phyloP scores from a whole-genome alignment of 73 alveolate species.

The Effrenium voratum region DNA sequence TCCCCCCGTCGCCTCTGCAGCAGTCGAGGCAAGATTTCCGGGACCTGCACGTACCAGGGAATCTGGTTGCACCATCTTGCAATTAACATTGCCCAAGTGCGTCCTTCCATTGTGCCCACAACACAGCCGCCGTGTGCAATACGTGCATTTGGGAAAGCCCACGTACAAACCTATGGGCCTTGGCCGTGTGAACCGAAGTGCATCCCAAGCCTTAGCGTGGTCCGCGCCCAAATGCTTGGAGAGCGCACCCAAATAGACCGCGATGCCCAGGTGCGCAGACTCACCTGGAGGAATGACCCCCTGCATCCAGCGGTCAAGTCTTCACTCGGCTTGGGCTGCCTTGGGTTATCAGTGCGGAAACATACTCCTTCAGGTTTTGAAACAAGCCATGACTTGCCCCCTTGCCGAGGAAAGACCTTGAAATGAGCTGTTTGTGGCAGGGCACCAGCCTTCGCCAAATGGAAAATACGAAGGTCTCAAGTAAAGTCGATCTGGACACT shows the following conservation, averaged over 20 bases:
- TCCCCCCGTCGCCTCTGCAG: constrained; percentile 25
- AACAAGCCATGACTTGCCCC: no score
- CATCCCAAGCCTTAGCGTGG: constrained; percentile 47
- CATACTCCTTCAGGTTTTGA: no score
- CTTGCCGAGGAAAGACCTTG: no score
- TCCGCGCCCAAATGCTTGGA: constrained; percentile 66
- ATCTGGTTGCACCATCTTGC: not conserved
- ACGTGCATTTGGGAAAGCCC: not conserved
- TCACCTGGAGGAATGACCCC: constrained; percentile 21
- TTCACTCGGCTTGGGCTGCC: no score
- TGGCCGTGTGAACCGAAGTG: not conserved
- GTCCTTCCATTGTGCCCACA: not conserved
- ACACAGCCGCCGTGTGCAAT: not conserved
- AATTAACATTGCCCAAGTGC: not conserved
- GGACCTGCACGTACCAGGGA: not conserved
- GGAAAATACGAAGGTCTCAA: no score
- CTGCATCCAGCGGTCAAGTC: no score
- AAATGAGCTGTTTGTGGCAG: no score
- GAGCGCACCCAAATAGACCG: constrained; percentile 71
- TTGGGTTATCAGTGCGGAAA: no score
- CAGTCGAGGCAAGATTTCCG: constrained; percentile 1
- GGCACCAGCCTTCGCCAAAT: no score
- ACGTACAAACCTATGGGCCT: not conserved
- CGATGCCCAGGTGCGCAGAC: constrained; percentile 81
- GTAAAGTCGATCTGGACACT: no score